Evolutionary conservation across 2,329 filamentous ascomycete genomes (phyloP).

Genomic region (Fusarium sp.): DNA sequence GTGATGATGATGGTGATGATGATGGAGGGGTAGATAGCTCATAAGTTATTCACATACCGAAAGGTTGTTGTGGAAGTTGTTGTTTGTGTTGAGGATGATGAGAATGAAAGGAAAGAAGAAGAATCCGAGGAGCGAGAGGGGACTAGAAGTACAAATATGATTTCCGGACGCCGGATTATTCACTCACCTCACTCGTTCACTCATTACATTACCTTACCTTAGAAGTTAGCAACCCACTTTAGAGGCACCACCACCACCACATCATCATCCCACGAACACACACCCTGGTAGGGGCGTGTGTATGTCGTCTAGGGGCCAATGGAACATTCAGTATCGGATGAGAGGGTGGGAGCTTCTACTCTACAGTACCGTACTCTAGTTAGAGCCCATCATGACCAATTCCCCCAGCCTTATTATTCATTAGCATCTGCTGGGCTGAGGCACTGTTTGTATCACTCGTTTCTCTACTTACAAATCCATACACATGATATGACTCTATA

Average conservation of each 20-base stretch:
- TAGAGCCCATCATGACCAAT: constrained; percentile 18
- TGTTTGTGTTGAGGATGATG: constrained; percentile 37
- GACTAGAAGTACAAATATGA: constrained; percentile 47
- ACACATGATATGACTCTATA: neutral
- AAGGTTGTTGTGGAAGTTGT: constrained; percentile 24
- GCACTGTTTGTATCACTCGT: neutral
- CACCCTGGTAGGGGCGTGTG: constrained; percentile 11
- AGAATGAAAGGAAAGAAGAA: constrained; percentile 39
- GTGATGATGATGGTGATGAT: constrained; percentile 17
- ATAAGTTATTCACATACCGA: constrained; percentile 18
- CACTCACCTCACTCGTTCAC: constrained; percentile 1
- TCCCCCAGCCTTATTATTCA: constrained; percentile 10
- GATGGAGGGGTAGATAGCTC: constrained; percentile 20
- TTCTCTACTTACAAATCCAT: constrained; percentile 9
- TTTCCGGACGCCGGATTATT: constrained; percentile 42
- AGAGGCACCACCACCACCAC: constrained; percentile 30
- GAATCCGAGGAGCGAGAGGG: constrained; percentile 26
- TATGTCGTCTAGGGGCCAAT: constrained; percentile 18
- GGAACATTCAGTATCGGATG: constrained; percentile 31
- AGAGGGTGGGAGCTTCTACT: constrained; percentile 33
- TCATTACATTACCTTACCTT: neutral
- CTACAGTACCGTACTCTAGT: neutral
- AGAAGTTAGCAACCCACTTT: constrained; percentile 23
- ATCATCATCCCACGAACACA: constrained; percentile 40
- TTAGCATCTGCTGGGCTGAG: neutral